These are phyloP conservation scores for Vitellaria paradoxa DNA, from an alignment of 179 eudicot species.

Conservation along the genomic window DNA sequence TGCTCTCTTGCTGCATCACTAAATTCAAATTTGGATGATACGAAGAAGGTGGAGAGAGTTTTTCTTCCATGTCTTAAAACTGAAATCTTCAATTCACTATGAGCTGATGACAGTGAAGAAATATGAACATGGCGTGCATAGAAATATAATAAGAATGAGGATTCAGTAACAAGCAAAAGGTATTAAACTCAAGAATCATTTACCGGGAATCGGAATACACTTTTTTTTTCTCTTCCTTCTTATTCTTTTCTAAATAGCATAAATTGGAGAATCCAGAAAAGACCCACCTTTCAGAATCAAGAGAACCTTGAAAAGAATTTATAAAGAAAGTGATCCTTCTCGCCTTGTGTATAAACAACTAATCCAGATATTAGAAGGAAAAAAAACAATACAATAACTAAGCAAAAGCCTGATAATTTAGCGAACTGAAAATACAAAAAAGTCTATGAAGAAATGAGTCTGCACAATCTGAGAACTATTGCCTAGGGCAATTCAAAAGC, in stretches of 20 bases:
- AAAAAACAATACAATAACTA: neutral
- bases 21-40: constrained; percentile 28
- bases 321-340: constrained; percentile 18
- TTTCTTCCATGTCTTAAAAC: constrained; percentile 6
- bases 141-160: constrained; percentile 6
- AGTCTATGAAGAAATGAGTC: neutral
- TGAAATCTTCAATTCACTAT: constrained; percentile 11
- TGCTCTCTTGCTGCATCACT: constrained; percentile 38
- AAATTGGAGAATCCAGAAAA: constrained; percentile 32
- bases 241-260: constrained; percentile 3
- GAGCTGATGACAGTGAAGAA: constrained; percentile 17
- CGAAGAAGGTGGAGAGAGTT: constrained; percentile 46
- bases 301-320: constrained; percentile 20
- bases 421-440: neutral
- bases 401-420: neutral
- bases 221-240: neutral
- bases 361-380: no score
- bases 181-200: constrained; percentile 27
- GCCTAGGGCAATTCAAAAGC: neutral
- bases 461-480: neutral
- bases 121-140: neutral
- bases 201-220: constrained; percentile 42
- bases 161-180: constrained; percentile 29
- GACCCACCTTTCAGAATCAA: constrained; percentile 31
- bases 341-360: neutral